These are phyloP conservation scores for Aspergillus latus DNA, from an alignment of 2,329 filamentous ascomycete species.

Conservation along the genomic window DNA sequence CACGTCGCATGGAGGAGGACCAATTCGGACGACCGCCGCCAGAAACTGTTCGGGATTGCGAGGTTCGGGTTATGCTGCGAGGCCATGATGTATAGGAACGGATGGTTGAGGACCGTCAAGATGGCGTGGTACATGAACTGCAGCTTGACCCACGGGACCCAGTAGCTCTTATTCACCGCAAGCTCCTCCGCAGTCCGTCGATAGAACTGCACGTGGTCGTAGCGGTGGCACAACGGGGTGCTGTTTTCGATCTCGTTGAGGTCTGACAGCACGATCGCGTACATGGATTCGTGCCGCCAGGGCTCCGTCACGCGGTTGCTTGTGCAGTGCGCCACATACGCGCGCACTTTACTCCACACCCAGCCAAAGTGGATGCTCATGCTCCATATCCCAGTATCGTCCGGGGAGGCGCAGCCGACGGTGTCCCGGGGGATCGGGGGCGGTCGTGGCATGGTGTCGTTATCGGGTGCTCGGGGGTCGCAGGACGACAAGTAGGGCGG, in stretches of 20 bases:
- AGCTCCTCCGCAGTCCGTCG: slow-evolving; percentile 51
- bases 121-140: slow-evolving; percentile 57
- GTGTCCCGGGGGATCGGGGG: slow-evolving; percentile 49
- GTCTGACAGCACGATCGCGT: slow-evolving; percentile 52
- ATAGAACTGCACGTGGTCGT: slow-evolving; percentile 55
- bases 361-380: slow-evolving; percentile 51
- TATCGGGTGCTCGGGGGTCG: slow-evolving; percentile 12
- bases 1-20: slow-evolving; percentile 55
- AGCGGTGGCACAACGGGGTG: slow-evolving; percentile 52
- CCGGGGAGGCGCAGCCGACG: slow-evolving; percentile 42
- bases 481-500: slow-evolving; percentile 29
- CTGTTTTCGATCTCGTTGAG: slow-evolving; percentile 52
- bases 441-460: slow-evolving; percentile 33
- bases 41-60: slow-evolving; percentile 56
- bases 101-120: slow-evolving; percentile 54
- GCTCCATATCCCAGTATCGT: slow-evolving; percentile 53
- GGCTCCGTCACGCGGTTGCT: slow-evolving; percentile 51
- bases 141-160: slow-evolving; percentile 54
- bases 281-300: slow-evolving; percentile 55
- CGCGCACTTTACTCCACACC: slow-evolving; percentile 50
- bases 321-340: slow-evolving; percentile 52
- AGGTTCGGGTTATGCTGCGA: slow-evolving; percentile 54
- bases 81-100: slow-evolving; percentile 55
- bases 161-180: slow-evolving; percentile 49
- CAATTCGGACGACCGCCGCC: slow-evolving; percentile 53